Conservation (phyloP, 2,329 filamentous ascomycete genomes). For the Torrubiella hemipterigena region DNA sequence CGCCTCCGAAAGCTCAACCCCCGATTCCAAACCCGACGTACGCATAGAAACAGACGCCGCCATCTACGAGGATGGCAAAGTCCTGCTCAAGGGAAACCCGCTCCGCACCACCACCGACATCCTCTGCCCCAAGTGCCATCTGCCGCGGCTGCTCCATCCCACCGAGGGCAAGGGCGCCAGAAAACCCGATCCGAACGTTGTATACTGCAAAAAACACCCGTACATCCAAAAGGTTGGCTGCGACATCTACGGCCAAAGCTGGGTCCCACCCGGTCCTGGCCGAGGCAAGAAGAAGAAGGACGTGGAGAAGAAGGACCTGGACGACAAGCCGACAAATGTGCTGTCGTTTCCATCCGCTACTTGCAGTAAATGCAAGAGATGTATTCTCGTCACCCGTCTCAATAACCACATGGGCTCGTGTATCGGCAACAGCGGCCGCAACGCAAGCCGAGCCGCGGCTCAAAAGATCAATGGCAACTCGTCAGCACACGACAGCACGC, state of each 20-base stretch:
- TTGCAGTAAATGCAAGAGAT: conserved; percentile 56
- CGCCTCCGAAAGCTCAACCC: conserved; percentile 37
- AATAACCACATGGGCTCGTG: conserved; percentile 60
- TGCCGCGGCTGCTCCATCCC: conserved; percentile 61
- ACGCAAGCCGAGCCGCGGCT: conserved; percentile 46
- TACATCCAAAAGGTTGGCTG: conserved; percentile 66
- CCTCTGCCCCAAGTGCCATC: conserved; percentile 61
- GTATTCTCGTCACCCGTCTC: conserved; percentile 51
- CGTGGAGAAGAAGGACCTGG: conserved; percentile 50
- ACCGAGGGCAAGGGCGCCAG: conserved; percentile 56
- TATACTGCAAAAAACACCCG: conserved; percentile 70
- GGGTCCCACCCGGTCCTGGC: conserved; percentile 58
- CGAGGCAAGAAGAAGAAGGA: conserved; percentile 73
- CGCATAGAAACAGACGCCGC: conserved; percentile 56
- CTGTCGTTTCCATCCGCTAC: conserved; percentile 54
- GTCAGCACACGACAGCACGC: conserved; percentile 43
- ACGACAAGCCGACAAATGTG: conserved; percentile 47
- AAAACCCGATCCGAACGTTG: conserved; percentile 53
- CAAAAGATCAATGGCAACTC: conserved; percentile 50
- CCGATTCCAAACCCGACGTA: conserved; percentile 42
- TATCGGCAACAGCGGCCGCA: conserved; percentile 53
- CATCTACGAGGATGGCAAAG: conserved; percentile 56
- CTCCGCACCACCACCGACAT: conserved; percentile 61
- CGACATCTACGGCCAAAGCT: conserved; percentile 75
- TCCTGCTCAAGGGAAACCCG: conserved; percentile 59